These are phyloP conservation scores for Arthrobotrys iridis DNA, from an alignment of 2,329 filamentous ascomycete species.

Conservation along the genomic window DNA sequence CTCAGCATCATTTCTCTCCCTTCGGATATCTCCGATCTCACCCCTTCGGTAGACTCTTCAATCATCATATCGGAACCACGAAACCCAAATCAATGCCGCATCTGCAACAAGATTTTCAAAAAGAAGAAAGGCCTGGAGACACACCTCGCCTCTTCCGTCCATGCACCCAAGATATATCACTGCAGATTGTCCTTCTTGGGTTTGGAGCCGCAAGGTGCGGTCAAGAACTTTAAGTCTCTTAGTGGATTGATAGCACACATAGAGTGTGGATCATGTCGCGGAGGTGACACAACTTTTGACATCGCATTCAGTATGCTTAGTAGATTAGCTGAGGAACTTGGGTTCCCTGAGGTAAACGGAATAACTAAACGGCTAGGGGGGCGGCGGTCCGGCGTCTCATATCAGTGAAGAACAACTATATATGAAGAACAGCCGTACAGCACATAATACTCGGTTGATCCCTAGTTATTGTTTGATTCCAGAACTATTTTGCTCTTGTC, in stretches of 20 bases:
- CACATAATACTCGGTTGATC: no score
- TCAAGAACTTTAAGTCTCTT: slow-evolving; percentile 4
- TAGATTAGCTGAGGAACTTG: not conserved
- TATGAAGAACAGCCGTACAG: no score
- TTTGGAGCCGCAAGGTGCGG: not conserved
- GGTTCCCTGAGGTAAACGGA: not conserved
- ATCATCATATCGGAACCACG: slow-evolving; percentile 6
- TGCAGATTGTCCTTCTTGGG: slow-evolving; percentile 1
- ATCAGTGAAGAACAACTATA: no score
- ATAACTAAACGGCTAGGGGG: not conserved
- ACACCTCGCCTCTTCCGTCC: not conserved
- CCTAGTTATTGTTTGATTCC: no score
- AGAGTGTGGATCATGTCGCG: not conserved
- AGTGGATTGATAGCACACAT: not conserved
- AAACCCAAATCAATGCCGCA: slow-evolving; percentile 1
- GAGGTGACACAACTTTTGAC: not conserved
- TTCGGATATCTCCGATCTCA: not conserved
- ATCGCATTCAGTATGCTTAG: not conserved
- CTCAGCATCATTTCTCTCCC: not conserved
- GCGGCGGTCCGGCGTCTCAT: no score
- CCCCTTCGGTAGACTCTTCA: not conserved
- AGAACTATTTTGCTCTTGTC: no score
- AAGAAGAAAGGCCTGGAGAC: not conserved
- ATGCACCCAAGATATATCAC: slow-evolving; percentile 2
- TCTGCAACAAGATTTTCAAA: slow-evolving; percentile 8